Base-by-base conservation (phyloP, 139 green algal genomes). In the Chlamydomonas eustigma region DNA sequence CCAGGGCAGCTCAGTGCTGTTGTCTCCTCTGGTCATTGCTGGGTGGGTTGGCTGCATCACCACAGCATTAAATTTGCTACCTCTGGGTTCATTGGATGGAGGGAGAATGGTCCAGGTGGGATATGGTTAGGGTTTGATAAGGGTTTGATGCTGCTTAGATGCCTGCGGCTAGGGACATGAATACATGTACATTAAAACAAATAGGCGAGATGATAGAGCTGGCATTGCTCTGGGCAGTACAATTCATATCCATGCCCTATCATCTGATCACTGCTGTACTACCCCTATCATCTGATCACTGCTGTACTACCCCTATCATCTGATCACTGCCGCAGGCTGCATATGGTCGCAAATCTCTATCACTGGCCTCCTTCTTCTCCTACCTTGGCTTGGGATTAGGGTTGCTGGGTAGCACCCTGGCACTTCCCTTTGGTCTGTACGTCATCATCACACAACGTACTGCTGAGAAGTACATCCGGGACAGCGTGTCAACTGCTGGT, bases 41-140 rank as follows among this genome's bases (percentile, higher is more conserved):
- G 93, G 93, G 65, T 97, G 93, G 93, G 92, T 84, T 76, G 92
- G 92, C 50, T 81, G 96, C 24, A 86, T 96, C 12, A 88, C 85
- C 22, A 93, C 85, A 3, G 84, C 90, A 2, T 87, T 97, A 74
- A 97, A 97, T 83, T 63, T 87, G 73, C 85, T 97, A 70, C 39
- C 71, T 22, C 30, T 76, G 37, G 69, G 69, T 34, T 64, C 22
- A 12, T 64, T 76, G 37, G 69, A 76, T 36, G 69, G 69, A 2
- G 74, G 74, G 38, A 38, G 39, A 38, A 76, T 66, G 70, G 4
- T 76, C 28, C 71, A 78, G 37, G 37, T 81, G 35, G 83, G 83
- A 0, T 85, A 70, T 63, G 91, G 89, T 28, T 32, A 65, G 25
- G 51, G 71, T 66, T 66, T 74, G 64, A 69, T 69, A n/a, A n/a